Base-by-base conservation (phyloP, 1,284 basidiomycete species). In the Pyrrhoderma lamaoense region DNA sequence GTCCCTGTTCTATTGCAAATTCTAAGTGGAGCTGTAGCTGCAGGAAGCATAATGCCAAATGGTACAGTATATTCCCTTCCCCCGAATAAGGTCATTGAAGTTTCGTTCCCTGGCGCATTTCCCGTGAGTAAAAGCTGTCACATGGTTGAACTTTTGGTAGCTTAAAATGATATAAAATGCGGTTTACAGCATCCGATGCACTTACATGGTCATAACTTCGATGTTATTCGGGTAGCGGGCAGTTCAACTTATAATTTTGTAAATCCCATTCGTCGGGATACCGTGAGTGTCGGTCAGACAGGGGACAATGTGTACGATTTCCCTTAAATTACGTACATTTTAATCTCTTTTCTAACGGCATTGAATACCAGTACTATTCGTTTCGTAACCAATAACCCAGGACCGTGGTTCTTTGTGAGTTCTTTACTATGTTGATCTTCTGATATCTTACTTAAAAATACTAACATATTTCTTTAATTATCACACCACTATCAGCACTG, bases 1-100 rank as follows among this genome's bases (percentile, higher is more conserved):
- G 58, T 67, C 8, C 68, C 69, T 1, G 63, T 67, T 5, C 60
- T 72, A 2, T 62, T 71, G 3, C 69, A 70, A 56, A 67, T 71
- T 42, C 52, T 70, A 36, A 67, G 63, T 43, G 69, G 69, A 2
- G 58, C 64, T 5, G 49, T 58, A 22, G 56, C 47, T 1, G 60
- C 67, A 2, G 59, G 60, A n/a, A 60, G 64, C 8, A 57, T 70
- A 1, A 56, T 70, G 9, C 66, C 68, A 1, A 27, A 55, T 0
- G 65, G 67, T 25, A 60, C 60, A 14, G 54, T 70, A 3, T 64
- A 65, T 36, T 45, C 46, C 18, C 59, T 69, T 2, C 62, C 58
- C 0, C 45, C 47, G 18, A 62, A 69, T 52, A 63, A 65, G 45
- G 62, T 62, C 8, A 64, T 72, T 22, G 65, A 73, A 52, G 45